phyloP scores from a whole-genome alignment of 176 grass and related monocot genomes.

The Dactylis glomerata region DNA sequence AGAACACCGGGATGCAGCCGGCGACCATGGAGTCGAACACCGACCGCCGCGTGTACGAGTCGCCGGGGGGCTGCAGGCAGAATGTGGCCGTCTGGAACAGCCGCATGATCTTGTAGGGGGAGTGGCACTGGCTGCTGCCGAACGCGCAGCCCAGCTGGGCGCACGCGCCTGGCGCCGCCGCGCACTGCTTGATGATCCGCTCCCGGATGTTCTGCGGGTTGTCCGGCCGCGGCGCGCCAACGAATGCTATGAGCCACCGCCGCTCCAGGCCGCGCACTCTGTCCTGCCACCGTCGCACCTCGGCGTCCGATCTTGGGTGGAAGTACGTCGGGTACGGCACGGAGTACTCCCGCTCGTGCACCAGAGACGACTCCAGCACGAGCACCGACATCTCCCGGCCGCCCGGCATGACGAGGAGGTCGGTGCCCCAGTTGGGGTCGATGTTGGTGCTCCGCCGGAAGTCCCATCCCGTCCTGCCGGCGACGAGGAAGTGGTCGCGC shows the following conservation, averaged over 20 bases:
- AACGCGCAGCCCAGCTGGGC: conserved; percentile 37
- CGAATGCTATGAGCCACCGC: conserved; percentile 57
- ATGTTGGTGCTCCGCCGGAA: conserved; percentile 44
- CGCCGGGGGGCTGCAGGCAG: conserved; percentile 59
- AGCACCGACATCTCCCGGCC: conserved; percentile 58
- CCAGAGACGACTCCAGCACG: conserved; percentile 46
- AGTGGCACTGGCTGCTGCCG: conserved; percentile 48
- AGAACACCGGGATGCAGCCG: conserved; percentile 61
- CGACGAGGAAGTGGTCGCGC: conserved; percentile 58
- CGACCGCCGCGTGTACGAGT: conserved; percentile 45
- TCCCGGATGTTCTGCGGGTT: conserved; percentile 34
- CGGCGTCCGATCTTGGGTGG: conserved; percentile 56
- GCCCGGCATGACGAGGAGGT: conserved; percentile 46
- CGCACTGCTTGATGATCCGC: conserved; percentile 57
- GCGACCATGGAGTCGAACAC: conserved; percentile 55
- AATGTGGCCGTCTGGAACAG: conserved; percentile 41
- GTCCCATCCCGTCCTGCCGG: conserved; percentile 61
- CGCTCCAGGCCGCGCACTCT: conserved; percentile 27
- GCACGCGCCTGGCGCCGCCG: conserved; percentile 25
- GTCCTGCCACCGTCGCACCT: conserved; percentile 59
- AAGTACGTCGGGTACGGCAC: conserved; percentile 82
- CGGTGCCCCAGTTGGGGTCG: conserved; percentile 46
- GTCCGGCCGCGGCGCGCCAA: conserved; percentile 59
- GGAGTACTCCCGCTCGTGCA: conserved; percentile 32
- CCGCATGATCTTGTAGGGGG: conserved; percentile 42